A percentile compares a stretch with the other conserved stretches of the same genome.
These are phyloP conservation scores for Coniochaeta sp. DNA, from an alignment of 2,329 filamentous ascomycete genomes.

Conservation along the genomic window DNA sequence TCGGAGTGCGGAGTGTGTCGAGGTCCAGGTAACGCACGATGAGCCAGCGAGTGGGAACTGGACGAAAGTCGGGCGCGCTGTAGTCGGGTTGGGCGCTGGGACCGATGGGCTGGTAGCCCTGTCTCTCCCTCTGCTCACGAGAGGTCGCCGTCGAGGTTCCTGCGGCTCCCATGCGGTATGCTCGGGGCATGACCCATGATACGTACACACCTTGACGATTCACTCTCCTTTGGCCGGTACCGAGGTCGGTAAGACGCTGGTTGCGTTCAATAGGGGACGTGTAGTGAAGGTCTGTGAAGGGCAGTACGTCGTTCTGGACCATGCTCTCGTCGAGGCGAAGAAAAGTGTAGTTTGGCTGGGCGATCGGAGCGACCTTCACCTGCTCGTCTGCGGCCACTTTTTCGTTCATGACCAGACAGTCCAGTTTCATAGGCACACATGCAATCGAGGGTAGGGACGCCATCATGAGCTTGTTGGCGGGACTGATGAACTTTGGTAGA, in stretches of 20 bases:
- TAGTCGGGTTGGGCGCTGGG: not conserved
- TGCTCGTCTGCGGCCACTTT: conserved; percentile 15
- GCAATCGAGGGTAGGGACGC: too few relatives aligned
- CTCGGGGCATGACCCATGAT: conserved; percentile 30
- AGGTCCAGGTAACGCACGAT: conserved; percentile 21
- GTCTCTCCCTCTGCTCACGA: not conserved
- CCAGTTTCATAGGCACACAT: not conserved
- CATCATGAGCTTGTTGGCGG: too few relatives aligned
- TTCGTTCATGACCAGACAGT: conserved; percentile 19
- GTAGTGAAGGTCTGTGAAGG: conserved; percentile 28
- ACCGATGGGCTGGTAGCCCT: not conserved
- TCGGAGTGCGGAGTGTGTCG: conserved; percentile 1
- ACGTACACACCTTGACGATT: conserved; percentile 31
- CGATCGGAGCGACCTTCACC: conserved; percentile 30
- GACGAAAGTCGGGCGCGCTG: conserved; percentile 4
- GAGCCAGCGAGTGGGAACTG: conserved; percentile 27
- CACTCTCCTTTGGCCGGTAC: conserved; percentile 4
- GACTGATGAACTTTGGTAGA: too few relatives aligned
- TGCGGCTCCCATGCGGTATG: conserved; percentile 22
- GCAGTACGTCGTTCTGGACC: conserved; percentile 28
- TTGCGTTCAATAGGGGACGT: conserved; percentile 22
- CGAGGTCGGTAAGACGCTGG: conserved; percentile 27
- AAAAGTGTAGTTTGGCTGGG: conserved; percentile 37
- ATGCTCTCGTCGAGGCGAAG: conserved; percentile 27
- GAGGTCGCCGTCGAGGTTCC: not conserved